phyloP scores from a whole-genome alignment of 352 stramenopile genomes.

The Globisporangium canariense region DNA sequence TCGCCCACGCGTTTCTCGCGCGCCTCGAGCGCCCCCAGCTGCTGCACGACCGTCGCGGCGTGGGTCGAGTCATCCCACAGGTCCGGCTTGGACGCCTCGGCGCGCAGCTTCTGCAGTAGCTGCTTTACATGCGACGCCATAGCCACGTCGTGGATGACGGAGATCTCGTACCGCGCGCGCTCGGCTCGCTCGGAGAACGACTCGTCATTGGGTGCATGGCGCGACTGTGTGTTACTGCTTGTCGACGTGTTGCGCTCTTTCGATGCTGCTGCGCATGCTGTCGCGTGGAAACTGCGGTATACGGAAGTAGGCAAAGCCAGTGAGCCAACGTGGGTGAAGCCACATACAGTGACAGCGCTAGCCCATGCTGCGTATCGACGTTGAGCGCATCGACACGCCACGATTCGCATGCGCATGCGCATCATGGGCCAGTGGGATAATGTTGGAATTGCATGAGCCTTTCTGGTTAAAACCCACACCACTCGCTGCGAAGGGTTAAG shows the following conservation, averaged over 20 bases:
- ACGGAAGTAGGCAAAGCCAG: no score
- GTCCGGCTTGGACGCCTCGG: slow-evolving; percentile 34
- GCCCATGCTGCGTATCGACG: background rate
- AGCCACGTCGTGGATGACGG: slow-evolving; percentile 50
- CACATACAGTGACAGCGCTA: background rate
- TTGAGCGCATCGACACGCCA: no score
- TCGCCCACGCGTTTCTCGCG: slow-evolving; percentile 35
- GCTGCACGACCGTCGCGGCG: slow-evolving; percentile 54
- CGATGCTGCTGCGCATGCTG: background rate
- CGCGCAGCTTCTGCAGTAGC: slow-evolving; percentile 38
- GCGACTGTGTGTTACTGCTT: background rate
- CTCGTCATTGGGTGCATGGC: slow-evolving; percentile 18
- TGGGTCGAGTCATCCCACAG: slow-evolving; percentile 65
- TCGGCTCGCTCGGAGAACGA: slow-evolving; percentile 37
- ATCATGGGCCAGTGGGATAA: background rate
- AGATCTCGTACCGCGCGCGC: slow-evolving; percentile 37
- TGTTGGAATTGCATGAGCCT: no score
- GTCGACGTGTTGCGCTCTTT: background rate
- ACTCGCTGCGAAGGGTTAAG: no score
- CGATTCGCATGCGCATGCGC: background rate
- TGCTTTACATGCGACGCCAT: slow-evolving; percentile 30
- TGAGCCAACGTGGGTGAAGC: background rate
- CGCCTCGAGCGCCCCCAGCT: slow-evolving; percentile 53
- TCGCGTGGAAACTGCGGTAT: background rate
- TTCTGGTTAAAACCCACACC: no score